Evolutionary conservation across 768 basidiomycete genomes (phyloP), one percentile per base, ranked within the genome.

Genomic region (Tylopilus subfusipes): DNA sequence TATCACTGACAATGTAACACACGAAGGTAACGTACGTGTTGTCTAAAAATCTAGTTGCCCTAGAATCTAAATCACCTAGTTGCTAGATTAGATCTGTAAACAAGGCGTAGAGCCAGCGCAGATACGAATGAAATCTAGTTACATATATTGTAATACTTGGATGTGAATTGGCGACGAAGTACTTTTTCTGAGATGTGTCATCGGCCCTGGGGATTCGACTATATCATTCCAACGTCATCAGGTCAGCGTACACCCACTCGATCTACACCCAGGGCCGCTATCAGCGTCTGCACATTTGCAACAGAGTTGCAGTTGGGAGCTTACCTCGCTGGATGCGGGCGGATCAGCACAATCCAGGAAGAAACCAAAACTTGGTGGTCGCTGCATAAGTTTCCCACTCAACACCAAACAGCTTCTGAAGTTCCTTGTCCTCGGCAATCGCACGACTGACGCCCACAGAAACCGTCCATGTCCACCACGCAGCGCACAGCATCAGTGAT

Each of bases 381-480:
- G 59, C 64, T 18, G 77, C 79, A 57, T 80, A 82, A 16, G 60
- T 61, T 3, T 80, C 76, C 80, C 81, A 82, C 58, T 80, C 73
- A 12, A 69, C 60, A 29, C 71, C 71, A 44, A 81, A 82, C 38
- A 74, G 43, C 57, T 75, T 75, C 45, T 65, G 67, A 68, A 82
- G 78, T 61, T 80, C 75, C 45, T 62, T 67, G 55, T 82, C 81
- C 68, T 82, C 81, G 5, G 80, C 79, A 38, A 72, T 64, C 1
- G 77, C 79, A 49, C 80, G 68, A 58, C 76, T 80, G n/a, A 76
- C 57, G 12, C 75, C 76, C 0, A 80, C 79, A 4, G 75, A 73
- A 24, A 77, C 63, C 9, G 79, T 72, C 78, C 79, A 81, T 12
- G 68, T 43, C 79, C 79, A 81, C 80, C 80, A 81, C 2, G 63